These are phyloP conservation scores for Diplodia corticola DNA, from an alignment of 2,329 filamentous ascomycete species.

Conservation along the genomic window DNA sequence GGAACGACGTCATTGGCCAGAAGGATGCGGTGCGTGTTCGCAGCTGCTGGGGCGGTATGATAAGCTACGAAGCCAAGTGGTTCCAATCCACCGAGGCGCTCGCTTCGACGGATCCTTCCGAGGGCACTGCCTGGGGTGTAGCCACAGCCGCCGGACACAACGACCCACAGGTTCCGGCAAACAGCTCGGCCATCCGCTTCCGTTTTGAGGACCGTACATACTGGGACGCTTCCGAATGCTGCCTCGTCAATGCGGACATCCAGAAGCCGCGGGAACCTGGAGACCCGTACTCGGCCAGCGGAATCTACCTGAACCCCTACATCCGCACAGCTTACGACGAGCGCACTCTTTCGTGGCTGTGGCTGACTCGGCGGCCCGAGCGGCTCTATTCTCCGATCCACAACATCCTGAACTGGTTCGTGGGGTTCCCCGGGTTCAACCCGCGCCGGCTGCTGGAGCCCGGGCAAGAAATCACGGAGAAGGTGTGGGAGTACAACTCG, in stretches of 20 bases:
- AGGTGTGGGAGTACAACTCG: slow-evolving; percentile 51
- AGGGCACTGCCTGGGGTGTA: slow-evolving; percentile 21
- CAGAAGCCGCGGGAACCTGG: slow-evolving; percentile 31
- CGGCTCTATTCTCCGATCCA: slow-evolving; percentile 63
- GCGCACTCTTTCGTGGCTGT: slow-evolving; percentile 59
- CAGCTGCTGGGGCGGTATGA: slow-evolving; percentile 79
- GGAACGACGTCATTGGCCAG: slow-evolving; percentile 62
- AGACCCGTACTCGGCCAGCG: slow-evolving; percentile 38
- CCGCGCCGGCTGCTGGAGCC: slow-evolving; percentile 60
- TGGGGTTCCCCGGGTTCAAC: slow-evolving; percentile 61
- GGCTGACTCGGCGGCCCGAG: slow-evolving; percentile 64
- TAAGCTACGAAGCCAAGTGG: slow-evolving; percentile 62
- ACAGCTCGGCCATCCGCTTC: slow-evolving; percentile 45
- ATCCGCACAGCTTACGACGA: slow-evolving; percentile 69
- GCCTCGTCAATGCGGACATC: slow-evolving; percentile 50
- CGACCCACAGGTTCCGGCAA: slow-evolving; percentile 21
- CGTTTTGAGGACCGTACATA: slow-evolving; percentile 45
- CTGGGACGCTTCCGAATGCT: slow-evolving; percentile 53
- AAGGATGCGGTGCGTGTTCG: slow-evolving; percentile 67
- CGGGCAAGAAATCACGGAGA: slow-evolving; percentile 56
- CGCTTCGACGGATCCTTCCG: slow-evolving; percentile 10
- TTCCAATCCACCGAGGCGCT: slow-evolving; percentile 46
- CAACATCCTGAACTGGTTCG: slow-evolving; percentile 56
- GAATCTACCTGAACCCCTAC: slow-evolving; percentile 74
- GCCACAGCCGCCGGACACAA: slow-evolving; percentile 13